These are phyloP conservation scores for Avicennia marina DNA, from an alignment of 257 asterid species.

Conservation along the genomic window DNA sequence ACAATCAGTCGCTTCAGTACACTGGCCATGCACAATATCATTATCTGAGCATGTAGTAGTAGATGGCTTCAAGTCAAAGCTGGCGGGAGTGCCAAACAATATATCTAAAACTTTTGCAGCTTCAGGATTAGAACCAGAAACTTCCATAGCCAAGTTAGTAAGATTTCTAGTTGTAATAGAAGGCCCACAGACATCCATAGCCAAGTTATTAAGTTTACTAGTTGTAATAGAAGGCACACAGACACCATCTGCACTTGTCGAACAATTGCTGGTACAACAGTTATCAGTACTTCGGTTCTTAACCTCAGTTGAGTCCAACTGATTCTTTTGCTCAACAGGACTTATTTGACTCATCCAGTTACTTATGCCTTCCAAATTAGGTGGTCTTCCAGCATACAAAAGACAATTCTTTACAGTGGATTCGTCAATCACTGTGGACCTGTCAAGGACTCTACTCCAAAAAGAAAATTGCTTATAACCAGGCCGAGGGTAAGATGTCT, in stretches of 20 bases:
- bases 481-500: conserved; percentile 27
- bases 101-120: conserved; percentile 13
- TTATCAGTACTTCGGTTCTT: conserved; percentile 23
- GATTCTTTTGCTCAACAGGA: conserved; percentile 26
- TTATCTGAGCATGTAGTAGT: conserved; percentile 20
- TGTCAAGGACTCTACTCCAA: conserved; percentile 33
- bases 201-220: conserved; percentile 8
- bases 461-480: conserved; percentile 25
- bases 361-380: conserved; percentile 32
- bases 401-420: conserved; percentile 19
- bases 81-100: conserved; percentile 18
- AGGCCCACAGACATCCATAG: too few relatives aligned
- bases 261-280: background rate
- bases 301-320: conserved; percentile 18
- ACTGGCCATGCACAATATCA: conserved; percentile 15
- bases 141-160: background rate
- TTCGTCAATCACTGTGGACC: conserved; percentile 21
- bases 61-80: conserved; percentile 24
- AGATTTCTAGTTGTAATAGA: background rate
- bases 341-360: conserved; percentile 49
- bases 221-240: conserved; percentile 18
- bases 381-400: conserved; percentile 21
- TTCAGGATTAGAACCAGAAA: background rate
- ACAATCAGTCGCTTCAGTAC: conserved; percentile 20
- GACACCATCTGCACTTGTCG: conserved; percentile 18